Percentiles rank a stretch among this genome's conserved stretches.
These are phyloP conservation scores for Carex sylvatica DNA, from an alignment of 202 grass and related monocot species.

Conservation along the genomic window DNA sequence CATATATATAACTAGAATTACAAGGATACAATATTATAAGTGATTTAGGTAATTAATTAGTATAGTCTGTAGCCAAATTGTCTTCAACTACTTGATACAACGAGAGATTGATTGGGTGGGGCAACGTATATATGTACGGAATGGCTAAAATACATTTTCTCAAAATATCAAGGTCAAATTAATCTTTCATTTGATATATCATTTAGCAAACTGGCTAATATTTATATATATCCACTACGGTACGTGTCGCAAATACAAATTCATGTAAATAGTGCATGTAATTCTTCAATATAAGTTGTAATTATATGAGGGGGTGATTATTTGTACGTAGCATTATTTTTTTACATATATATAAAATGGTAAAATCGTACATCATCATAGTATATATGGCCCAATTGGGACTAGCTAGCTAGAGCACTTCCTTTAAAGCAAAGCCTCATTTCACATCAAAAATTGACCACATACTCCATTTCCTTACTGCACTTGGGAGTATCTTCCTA, in stretches of 20 bases:
- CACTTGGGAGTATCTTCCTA: background rate
- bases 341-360: background rate
- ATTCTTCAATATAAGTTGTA: background rate
- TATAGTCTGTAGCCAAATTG: background rate
- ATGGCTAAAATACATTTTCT: background rate
- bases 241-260: background rate
- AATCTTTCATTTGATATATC: background rate
- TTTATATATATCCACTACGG: background rate
- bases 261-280: background rate
- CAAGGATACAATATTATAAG: background rate
- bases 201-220: background rate
- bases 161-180: background rate
- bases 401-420: slow-evolving; percentile 4
- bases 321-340: background rate
- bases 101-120: background rate
- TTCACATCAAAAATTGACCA: slow-evolving; percentile 27
- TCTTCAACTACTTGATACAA: background rate
- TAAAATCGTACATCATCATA: background rate
- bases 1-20: background rate
- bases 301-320: background rate
- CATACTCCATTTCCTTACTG: background rate
- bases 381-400: background rate
- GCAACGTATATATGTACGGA: background rate
- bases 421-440: slow-evolving; percentile 26
- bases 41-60: background rate